Conservation (phyloP, 345 rosid genomes). For the Heritiera littoralis region DNA sequence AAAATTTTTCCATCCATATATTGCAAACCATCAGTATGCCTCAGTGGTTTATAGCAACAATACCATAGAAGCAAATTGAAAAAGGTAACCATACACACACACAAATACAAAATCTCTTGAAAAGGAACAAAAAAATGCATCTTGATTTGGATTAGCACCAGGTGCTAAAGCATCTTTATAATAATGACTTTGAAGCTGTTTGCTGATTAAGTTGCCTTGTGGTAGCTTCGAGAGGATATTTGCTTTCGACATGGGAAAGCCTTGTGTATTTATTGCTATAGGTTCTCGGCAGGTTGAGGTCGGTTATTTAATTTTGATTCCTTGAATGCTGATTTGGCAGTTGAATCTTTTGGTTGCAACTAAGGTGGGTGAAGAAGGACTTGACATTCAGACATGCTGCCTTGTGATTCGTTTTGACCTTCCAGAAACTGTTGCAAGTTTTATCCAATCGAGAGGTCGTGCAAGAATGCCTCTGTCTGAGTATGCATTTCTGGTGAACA, state of each 20-base stretch:
- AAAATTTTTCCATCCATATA: too few relatives aligned
- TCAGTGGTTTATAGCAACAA: too few relatives aligned
- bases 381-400: slow-evolving; percentile 95
- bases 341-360: slow-evolving; percentile 94
- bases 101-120: too few relatives aligned
- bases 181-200: too few relatives aligned
- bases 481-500: slow-evolving; percentile 89
- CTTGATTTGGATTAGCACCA: too few relatives aligned
- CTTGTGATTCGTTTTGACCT: slow-evolving; percentile 94
- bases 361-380: slow-evolving; percentile 98
- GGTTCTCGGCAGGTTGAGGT: background rate
- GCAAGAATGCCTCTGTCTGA: slow-evolving; percentile 95
- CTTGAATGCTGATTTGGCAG: slow-evolving; percentile 44
- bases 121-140: too few relatives aligned
- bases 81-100: too few relatives aligned
- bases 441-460: slow-evolving; percentile 98
- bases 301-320: background rate
- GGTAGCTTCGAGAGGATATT: too few relatives aligned
- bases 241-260: background rate
- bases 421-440: slow-evolving; percentile 94
- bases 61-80: too few relatives aligned
- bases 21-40: too few relatives aligned
- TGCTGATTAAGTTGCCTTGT: too few relatives aligned
- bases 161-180: too few relatives aligned
- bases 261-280: background rate